phyloP scores from a whole-genome alignment of 2,329 filamentous ascomycete genomes.

The Diplocarpon mali region DNA sequence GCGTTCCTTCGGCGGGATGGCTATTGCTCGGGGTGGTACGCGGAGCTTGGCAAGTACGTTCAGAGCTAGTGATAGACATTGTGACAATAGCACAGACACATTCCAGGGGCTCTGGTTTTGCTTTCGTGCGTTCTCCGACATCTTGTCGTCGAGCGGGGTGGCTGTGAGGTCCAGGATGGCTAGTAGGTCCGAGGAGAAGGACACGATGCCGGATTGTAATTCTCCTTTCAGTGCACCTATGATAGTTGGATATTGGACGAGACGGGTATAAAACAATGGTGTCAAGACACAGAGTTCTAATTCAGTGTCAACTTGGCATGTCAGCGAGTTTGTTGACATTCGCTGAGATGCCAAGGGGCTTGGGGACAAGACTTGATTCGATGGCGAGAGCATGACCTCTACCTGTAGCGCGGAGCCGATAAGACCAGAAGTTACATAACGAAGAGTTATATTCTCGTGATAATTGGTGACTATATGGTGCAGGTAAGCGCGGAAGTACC shows the following conservation, averaged over 20 bases:
- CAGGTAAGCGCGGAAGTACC: constrained; percentile 37
- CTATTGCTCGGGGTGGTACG: too few relatives aligned
- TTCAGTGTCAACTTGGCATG: constrained; percentile 15
- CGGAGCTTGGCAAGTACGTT: too few relatives aligned
- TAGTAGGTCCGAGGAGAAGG: neutral
- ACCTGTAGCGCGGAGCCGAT: constrained; percentile 22
- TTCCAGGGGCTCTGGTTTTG: too few relatives aligned
- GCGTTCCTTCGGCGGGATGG: neutral
- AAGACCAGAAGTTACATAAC: constrained; percentile 43
- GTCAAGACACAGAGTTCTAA: constrained; percentile 49
- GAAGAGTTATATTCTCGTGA: constrained; percentile 35
- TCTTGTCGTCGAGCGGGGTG: too few relatives aligned
- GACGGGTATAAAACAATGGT: constrained; percentile 55
- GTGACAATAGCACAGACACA: too few relatives aligned
- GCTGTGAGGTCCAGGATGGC: too few relatives aligned
- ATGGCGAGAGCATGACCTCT: constrained; percentile 31
- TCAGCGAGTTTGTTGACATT: too few relatives aligned
- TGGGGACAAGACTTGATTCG: constrained; percentile 8
- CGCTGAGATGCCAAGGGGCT: too few relatives aligned
- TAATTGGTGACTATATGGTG: constrained; percentile 38
- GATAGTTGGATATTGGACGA: constrained; percentile 42
- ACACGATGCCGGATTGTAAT: constrained; percentile 6
- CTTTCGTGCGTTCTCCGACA: too few relatives aligned
- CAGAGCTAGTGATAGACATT: too few relatives aligned
- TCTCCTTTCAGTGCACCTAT: constrained; percentile 6